Base-by-base conservation (phyloP, 768 basidiomycete genomes). In the Mycena vitilis region DNA sequence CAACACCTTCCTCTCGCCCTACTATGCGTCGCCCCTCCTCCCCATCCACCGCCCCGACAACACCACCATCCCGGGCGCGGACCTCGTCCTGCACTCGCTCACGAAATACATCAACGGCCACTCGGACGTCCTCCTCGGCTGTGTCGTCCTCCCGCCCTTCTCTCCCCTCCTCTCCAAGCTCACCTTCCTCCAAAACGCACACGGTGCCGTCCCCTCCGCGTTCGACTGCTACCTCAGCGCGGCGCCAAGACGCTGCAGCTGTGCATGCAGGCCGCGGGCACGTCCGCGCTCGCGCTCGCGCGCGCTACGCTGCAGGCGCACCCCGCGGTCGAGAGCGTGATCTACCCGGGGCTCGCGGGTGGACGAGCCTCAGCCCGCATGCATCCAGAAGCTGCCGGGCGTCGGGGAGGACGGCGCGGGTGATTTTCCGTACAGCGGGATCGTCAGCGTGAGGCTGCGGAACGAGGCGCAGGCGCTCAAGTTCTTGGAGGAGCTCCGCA, bases 1-100 rank as follows among this genome's bases (percentile, higher is more conserved):
- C 84, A 95, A 94, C 82, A 98, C 96, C 25, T 98, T 97, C 87
- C 85, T 95, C 47, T 96, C 95, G 0, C 95, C 97, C 0, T 98
- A 90, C 82, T 98, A 92, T 83, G 87, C 89, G 45, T 95, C 94
- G 0, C 96, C 96, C 0, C 89, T 98, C 40, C 86, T 92, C 63
- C 67, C 71, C 45, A 72, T 72, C n/a, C 61, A 58, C 4, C 63
- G 58, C 22, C 40, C 60, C 30, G 55, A 69, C 38, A 49, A 53
- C 56, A 72, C 67, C 54, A 72, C 60, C 51, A 6, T 63, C 34
- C 90, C 88, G 34, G 89, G 92, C 16, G 97, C 95, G 16, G 95
- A 97, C 77, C 82, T 98, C 71, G n/a, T n/a, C n/a, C n/a, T n/a
- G n/a, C n/a, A n/a, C n/a, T n/a, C n/a, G n/a, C n/a, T n/a, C n/a